Conservation (phyloP, 2,329 filamentous ascomycete species). For the Sporothrix luriei region DNA sequence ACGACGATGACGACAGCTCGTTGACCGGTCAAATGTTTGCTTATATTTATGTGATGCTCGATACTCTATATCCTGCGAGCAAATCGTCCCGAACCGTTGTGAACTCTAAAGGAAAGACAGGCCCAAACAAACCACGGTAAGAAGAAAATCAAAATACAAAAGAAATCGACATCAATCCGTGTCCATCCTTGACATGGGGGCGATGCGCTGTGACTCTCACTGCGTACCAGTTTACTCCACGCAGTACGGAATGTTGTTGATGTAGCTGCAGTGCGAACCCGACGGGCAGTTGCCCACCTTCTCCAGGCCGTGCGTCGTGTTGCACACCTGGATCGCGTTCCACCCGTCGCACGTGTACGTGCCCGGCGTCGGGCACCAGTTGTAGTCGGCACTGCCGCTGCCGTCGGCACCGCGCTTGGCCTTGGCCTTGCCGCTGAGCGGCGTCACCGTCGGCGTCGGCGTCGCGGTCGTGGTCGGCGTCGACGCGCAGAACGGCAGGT, state of each 20-base stretch:
- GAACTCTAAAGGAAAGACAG: background rate
- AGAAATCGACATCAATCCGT: too few relatives aligned
- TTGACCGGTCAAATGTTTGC: conserved; percentile 23
- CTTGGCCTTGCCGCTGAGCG: conserved; percentile 11
- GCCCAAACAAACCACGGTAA: background rate
- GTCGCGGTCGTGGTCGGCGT: background rate
- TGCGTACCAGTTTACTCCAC: conserved; percentile 30
- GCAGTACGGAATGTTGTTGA: conserved; percentile 38
- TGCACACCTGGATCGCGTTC: conserved; percentile 40
- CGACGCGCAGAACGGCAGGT: conserved; percentile 39
- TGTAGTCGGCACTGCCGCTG: conserved; percentile 30
- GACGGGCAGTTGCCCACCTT: conserved; percentile 38
- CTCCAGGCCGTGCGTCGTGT: conserved; percentile 33
- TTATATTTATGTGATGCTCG: conserved; percentile 15
- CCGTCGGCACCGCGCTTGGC: conserved; percentile 35
- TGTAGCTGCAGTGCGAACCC: conserved; percentile 38
- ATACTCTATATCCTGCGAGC: conserved; percentile 16
- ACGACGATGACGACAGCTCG: background rate
- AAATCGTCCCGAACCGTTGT: background rate
- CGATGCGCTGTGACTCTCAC: too few relatives aligned
- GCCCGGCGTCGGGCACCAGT: conserved; percentile 37
- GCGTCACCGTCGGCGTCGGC: too few relatives aligned
- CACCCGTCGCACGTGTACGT: conserved; percentile 38
- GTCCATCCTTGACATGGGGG: background rate
- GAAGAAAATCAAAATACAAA: background rate